Percentiles rank a stretch among this genome's conserved stretches.
Conservation (phyloP, 805 yeast genomes). For the Ogataea nakhonphanomensis region DNA sequence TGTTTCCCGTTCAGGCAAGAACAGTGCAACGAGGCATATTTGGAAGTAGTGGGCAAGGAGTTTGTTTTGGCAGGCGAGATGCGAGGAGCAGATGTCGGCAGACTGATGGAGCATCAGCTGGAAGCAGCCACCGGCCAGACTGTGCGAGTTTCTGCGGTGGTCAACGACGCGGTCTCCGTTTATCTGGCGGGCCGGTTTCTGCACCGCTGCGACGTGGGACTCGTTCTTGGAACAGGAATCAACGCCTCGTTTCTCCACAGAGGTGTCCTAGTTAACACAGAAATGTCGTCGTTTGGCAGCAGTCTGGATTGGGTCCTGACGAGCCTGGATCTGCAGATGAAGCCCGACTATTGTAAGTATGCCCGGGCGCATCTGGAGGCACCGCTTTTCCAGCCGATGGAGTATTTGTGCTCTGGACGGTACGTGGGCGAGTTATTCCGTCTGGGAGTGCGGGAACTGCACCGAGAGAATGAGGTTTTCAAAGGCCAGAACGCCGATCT, state of each 20-base stretch:
- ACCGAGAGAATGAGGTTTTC: constrained; percentile 18
- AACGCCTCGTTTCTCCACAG: constrained; percentile 46
- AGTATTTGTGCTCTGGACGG: constrained; percentile 52
- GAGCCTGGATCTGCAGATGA: constrained; percentile 38
- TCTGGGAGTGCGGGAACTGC: constrained; percentile 37
- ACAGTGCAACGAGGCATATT: constrained; percentile 40
- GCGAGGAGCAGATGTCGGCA: constrained; percentile 39
- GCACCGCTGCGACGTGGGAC: constrained; percentile 41
- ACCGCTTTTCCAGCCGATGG: constrained; percentile 49
- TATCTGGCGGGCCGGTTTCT: constrained; percentile 47
- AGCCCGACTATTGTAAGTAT: constrained; percentile 11
- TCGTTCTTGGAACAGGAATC: constrained; percentile 69
- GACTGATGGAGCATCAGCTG: constrained; percentile 36
- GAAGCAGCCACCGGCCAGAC: constrained; percentile 28
- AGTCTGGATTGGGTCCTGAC: constrained; percentile 35
- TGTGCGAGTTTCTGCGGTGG: constrained; percentile 42
- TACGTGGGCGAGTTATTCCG: constrained; percentile 54
- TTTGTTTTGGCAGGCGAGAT: constrained; percentile 44
- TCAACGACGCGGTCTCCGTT: constrained; percentile 66
- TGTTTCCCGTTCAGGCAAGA: constrained; percentile 50
- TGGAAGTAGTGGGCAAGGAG: constrained; percentile 61
- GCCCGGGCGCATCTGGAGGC: constrained; percentile 1
- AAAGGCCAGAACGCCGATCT: neutral
- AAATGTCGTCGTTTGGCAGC: constrained; percentile 53
- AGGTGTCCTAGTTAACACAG: constrained; percentile 42